Percentiles rank a stretch among this genome's conserved stretches.
Conservation (phyloP, 148 eudicot genomes). For the Silene conica region DNA sequence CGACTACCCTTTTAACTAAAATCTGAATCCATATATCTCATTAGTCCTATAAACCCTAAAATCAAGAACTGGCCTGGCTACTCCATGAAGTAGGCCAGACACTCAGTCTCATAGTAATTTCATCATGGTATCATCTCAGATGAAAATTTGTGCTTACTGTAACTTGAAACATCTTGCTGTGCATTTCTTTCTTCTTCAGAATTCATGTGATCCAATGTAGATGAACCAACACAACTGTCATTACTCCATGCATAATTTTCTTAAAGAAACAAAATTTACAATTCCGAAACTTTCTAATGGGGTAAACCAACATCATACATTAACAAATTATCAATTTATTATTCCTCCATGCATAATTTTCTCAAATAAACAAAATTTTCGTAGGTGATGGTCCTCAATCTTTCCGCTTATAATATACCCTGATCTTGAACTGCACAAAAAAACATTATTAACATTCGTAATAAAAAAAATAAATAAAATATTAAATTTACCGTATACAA, state of each 20-base stretch:
- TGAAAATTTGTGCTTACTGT: slow-evolving; percentile 36
- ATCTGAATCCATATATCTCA: too few species aligned
- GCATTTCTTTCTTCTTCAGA: slow-evolving; percentile 21
- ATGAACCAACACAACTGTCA: slow-evolving; percentile 23
- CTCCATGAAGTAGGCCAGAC: too few species aligned
- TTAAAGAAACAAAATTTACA: slow-evolving; percentile 10
- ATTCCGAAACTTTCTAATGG: not conserved
- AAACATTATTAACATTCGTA: too few species aligned
- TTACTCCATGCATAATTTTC: slow-evolving; percentile 14
- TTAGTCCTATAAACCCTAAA: too few species aligned
- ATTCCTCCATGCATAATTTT: not conserved
- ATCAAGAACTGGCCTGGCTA: too few species aligned
- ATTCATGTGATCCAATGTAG: slow-evolving; percentile 25
- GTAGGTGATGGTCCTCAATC: too few species aligned
- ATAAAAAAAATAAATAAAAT: too few species aligned
- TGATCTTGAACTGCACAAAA: too few species aligned
- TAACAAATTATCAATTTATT: too few species aligned
- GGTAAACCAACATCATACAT: not conserved
- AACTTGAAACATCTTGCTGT: slow-evolving; percentile 34
- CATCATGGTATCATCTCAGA: not conserved
- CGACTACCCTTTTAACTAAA: too few species aligned
- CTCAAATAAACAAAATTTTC: slow-evolving; percentile 7
- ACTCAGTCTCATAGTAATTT: not conserved
- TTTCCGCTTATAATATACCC: too few species aligned
- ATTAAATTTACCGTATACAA: too few species aligned